Conservation (phyloP, 495 filamentous ascomycete genomes). For the Copromyces sp. region DNA sequence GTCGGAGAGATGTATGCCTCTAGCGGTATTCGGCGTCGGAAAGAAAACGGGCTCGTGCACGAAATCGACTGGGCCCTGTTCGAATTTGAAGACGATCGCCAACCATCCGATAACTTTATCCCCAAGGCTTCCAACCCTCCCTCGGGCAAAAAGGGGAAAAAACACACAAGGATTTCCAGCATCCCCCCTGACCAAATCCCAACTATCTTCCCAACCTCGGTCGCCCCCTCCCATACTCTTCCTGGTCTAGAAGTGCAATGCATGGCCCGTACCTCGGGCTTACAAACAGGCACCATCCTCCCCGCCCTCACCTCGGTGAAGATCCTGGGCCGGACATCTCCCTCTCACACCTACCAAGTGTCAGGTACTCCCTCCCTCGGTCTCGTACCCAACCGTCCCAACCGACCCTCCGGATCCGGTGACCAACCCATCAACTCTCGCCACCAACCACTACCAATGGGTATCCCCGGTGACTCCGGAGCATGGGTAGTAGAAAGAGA, state of each 20-base stretch:
- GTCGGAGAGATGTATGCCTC: constrained; percentile 82
- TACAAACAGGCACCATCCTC: constrained; percentile 66
- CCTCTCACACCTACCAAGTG: constrained; percentile 73
- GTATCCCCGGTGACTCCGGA: constrained; percentile 82
- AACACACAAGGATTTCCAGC: not conserved
- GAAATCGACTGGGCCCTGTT: constrained; percentile 96
- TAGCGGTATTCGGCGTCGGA: constrained; percentile 70
- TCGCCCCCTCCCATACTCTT: constrained; percentile 39
- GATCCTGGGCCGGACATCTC: constrained; percentile 69
- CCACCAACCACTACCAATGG: constrained; percentile 25
- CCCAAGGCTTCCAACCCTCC: constrained; percentile 4
- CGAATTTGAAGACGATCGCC: constrained; percentile 60
- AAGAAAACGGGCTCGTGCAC: constrained; percentile 53
- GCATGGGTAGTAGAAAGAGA: constrained; percentile 86
- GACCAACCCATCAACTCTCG: not conserved
- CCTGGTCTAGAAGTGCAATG: constrained; percentile 73
- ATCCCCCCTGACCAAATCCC: not conserved
- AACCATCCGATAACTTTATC: constrained; percentile 59
- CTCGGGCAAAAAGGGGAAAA: not conserved
- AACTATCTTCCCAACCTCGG: constrained; percentile 28
- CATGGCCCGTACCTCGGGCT: constrained; percentile 80
- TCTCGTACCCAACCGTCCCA: not conserved
- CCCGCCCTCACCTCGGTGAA: constrained; percentile 69
- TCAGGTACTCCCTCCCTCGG: constrained; percentile 15
- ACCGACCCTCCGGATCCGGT: constrained; percentile 35